Conservation (phyloP, 73 alveolate genomes). For the Tetrahymena borealis region DNA sequence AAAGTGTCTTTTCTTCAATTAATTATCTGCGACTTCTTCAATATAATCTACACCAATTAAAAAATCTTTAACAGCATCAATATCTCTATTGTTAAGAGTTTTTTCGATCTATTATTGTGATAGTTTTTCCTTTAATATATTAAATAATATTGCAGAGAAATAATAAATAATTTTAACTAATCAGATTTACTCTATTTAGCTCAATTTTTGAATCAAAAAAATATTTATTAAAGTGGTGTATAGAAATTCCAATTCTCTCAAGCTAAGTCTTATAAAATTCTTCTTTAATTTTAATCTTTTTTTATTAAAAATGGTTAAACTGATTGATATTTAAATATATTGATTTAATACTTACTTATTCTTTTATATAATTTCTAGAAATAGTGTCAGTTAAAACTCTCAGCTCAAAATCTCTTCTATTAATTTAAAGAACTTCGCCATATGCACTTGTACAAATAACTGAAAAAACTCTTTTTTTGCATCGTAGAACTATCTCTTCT, state of each 20-base stretch:
- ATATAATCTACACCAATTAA: neutral
- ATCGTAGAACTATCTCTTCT: neutral
- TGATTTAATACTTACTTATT: neutral
- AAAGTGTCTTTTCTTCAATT: neutral
- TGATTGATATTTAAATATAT: neutral
- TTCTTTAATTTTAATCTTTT: neutral
- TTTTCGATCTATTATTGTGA: neutral
- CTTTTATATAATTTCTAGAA: neutral
- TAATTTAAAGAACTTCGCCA: neutral
- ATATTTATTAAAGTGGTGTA: neutral
- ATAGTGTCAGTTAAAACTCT: neutral
- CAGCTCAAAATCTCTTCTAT: neutral
- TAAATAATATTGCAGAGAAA: neutral
- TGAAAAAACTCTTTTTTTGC: neutral
- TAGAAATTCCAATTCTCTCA: neutral
- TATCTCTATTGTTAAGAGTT: neutral
- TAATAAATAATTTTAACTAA: too few relatives aligned
- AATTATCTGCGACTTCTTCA: neutral
- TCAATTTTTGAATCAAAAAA: neutral
- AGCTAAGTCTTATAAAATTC: neutral
- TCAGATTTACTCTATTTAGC: neutral
- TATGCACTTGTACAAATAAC: neutral
- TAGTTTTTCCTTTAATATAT: neutral
- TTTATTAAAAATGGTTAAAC: neutral
- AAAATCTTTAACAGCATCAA: neutral